Evolutionary conservation across 495 filamentous ascomycete species (phyloP).

Genomic region (Bombardia bombarda): DNA sequence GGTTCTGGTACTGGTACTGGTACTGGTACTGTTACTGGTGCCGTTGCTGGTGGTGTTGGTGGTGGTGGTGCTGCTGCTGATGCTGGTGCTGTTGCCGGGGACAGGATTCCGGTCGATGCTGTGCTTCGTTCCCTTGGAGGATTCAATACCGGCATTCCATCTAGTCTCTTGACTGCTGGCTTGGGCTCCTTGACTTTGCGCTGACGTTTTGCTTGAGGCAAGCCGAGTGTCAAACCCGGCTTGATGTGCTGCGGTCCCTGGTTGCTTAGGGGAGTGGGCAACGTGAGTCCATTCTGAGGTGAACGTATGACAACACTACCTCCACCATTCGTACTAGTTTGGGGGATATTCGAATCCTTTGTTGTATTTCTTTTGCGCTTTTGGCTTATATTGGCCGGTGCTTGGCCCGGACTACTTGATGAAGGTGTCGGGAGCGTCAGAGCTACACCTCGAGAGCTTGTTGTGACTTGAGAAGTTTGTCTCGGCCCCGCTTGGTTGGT

Average conservation of each 20-base stretch:
- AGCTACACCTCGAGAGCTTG: slow-evolving; percentile 1
- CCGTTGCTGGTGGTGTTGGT: too few relatives aligned
- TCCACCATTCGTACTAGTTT: neutral
- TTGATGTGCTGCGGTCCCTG: neutral
- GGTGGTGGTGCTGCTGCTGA: neutral
- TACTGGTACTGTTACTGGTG: too few relatives aligned
- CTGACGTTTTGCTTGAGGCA: slow-evolving; percentile 18
- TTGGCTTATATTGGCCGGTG: slow-evolving; percentile 5
- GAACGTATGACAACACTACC: neutral
- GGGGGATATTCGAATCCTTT: slow-evolving; percentile 2
- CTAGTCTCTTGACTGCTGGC: slow-evolving; percentile 2
- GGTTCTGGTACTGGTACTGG: too few relatives aligned
- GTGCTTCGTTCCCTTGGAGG: neutral
- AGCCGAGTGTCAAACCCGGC: neutral
- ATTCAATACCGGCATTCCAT: neutral
- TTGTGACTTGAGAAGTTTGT: neutral
- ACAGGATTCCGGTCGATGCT: neutral
- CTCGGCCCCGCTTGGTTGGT: neutral
- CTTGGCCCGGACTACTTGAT: slow-evolving; percentile 4
- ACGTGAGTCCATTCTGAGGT: slow-evolving; percentile 4
- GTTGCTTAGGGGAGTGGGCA: slow-evolving; percentile 3
- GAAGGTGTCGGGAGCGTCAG: slow-evolving; percentile 3
- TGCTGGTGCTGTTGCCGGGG: neutral
- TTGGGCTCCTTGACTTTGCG: slow-evolving; percentile 16
- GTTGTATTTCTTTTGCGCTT: slow-evolving; percentile 21